These are phyloP conservation scores for Deinandra increscens DNA, from an alignment of 129 eudicot species.

Conservation along the genomic window DNA sequence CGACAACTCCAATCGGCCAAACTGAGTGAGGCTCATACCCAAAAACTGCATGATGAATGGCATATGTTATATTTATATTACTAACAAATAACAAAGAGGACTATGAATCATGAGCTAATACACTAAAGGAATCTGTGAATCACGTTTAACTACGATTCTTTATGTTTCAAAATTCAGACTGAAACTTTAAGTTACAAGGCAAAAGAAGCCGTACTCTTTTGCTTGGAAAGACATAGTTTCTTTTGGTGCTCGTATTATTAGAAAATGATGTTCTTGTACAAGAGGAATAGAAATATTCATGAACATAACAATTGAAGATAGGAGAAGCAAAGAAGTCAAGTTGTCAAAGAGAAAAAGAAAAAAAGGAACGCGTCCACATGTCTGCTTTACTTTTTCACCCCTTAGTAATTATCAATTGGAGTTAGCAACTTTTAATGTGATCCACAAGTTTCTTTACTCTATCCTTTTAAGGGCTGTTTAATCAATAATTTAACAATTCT, in stretches of 20 bases:
- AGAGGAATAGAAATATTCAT: background rate
- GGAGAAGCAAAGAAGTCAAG: background rate
- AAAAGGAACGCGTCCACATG: background rate
- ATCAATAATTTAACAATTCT: background rate
- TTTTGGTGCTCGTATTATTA: background rate
- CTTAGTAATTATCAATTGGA: background rate
- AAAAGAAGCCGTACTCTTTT: background rate
- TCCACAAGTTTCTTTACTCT: background rate
- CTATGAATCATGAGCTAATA: background rate
- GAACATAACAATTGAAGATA: background rate
- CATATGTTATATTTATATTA: background rate
- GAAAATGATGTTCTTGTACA: background rate
- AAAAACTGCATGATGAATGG: conserved; percentile 55
- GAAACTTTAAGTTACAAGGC: background rate
- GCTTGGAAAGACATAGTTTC: background rate
- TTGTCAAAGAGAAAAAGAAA: background rate
- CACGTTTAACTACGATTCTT: background rate
- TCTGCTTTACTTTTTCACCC: conserved; percentile 7
- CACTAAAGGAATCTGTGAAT: background rate
- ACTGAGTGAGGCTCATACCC: conserved; percentile 98
- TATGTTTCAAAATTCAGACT: background rate
- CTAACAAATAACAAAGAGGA: conserved; percentile 6
- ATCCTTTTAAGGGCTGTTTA: background rate
- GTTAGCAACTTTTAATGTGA: conserved; percentile 1
- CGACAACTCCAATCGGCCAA: conserved; percentile 87